Evolutionary conservation across 331 rosid species (phyloP), one percentile per base, ranked within the genome.

Genomic region (Malus hybrid): DNA sequence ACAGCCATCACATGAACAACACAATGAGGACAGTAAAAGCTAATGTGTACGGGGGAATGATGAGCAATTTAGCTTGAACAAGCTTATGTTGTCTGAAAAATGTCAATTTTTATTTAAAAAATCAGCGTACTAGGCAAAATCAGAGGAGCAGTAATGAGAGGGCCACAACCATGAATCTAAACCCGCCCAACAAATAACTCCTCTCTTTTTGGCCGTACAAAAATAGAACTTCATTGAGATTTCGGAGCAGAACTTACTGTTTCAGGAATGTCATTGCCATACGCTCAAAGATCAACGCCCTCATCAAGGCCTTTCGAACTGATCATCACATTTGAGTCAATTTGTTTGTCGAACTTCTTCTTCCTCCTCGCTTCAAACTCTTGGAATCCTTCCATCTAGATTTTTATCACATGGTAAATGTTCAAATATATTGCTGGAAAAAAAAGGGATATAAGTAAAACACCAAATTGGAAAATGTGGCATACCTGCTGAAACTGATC

Each of bases 261-360:
- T 13, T 10, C 68, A 44, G 60, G 4, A 65, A 52, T 68, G 22
- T 5, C 39, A 79, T 31, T 13, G 63, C 13, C 12, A 70, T 16
- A 39, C 71, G 71, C 73, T 88, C 85, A 95, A 65, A 81, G 85
- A 84, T 95, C 97, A 46, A 95, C 97, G 57, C 99, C 97, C 82
- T 92, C 99, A 31, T 95, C 97, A 2, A 95, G 93, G 80, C 99
- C 97, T 79, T 85, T 95, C 67, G 97, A 95, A 67, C 97, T 73
- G 33, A 95, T 90, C 97, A 95, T 90, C 65, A 95, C 99, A 70
- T 95, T 95, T 33, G 97, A 87, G 81, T 92, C 99, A 52, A 92
- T 92, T 71, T 95, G 97, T 83, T 95, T 95, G 90, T 95, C 97
- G 31, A 95, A 87, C 88, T 92, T 95, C 92, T 85, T 94, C 86